phyloP scores from a whole-genome alignment of 164 flowering plant species.

The Magnolia changhungtana region DNA sequence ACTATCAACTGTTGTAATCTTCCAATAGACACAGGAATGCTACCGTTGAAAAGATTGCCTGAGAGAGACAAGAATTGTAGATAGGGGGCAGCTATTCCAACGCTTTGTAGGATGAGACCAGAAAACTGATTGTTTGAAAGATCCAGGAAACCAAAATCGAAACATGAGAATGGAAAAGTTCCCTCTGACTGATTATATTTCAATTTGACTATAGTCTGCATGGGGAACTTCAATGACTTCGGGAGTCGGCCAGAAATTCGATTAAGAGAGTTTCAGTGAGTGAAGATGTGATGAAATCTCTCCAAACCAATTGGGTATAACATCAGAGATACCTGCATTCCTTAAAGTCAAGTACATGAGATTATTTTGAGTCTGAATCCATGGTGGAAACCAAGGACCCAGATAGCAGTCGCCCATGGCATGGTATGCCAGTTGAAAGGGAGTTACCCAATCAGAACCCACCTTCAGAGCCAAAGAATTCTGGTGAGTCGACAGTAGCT shows the following conservation, averaged over 20 bases:
- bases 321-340: constrained; percentile 42
- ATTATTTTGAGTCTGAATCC: constrained; percentile 34
- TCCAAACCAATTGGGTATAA: constrained; percentile 51
- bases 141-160: constrained; percentile 29
- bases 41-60: constrained; percentile 31
- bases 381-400: constrained; percentile 40
- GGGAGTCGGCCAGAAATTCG: background rate
- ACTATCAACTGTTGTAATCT: constrained; percentile 22
- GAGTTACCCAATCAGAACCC: background rate
- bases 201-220: background rate
- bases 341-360: constrained; percentile 31
- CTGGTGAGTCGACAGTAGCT: background rate
- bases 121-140: constrained; percentile 37
- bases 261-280: background rate
- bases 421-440: constrained; percentile 9
- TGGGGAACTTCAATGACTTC: background rate
- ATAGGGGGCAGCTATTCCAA: constrained; percentile 20
- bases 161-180: constrained; percentile 14
- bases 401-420: constrained; percentile 33
- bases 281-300: constrained; percentile 1
- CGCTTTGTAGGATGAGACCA: constrained; percentile 35
- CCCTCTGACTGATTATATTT: background rate
- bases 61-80: constrained; percentile 39
- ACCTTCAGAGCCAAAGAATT: background rate
- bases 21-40: constrained; percentile 42